Conservation (phyloP, 306 rosid species). For the Trifolium fragiferum region DNA sequence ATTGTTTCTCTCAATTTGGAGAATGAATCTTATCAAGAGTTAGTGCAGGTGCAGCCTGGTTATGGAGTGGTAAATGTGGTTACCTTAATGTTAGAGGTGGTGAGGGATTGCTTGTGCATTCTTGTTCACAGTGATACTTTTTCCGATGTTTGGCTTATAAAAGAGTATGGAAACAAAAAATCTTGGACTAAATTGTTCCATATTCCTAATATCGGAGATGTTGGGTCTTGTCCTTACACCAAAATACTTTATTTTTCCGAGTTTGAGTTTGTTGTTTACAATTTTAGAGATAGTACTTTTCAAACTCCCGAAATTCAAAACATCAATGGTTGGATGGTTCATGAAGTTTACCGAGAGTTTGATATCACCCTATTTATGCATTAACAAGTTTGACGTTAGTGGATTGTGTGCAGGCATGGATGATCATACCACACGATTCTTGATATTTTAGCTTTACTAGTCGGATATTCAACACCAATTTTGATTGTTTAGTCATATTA, state of each 20-base stretch:
- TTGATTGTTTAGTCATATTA: no score
- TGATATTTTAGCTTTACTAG: no score
- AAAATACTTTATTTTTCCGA: constrained; percentile 22
- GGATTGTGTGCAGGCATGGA: no score
- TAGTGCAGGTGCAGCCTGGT: constrained; percentile 29
- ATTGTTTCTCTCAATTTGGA: constrained; percentile 50
- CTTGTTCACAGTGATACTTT: not conserved
- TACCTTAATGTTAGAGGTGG: not conserved
- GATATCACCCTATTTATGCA: constrained; percentile 38
- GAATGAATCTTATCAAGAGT: constrained; percentile 36
- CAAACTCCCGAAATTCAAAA: not conserved
- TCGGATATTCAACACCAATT: no score
- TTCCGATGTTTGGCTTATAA: constrained; percentile 41
- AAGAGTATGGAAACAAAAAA: constrained; percentile 37
- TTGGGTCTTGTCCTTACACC: not conserved
- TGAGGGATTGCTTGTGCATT: constrained; percentile 39
- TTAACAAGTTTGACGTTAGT: no score
- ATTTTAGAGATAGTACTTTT: constrained; percentile 2
- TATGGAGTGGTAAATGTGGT: not conserved
- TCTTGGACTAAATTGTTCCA: constrained; percentile 45
- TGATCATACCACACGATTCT: no score
- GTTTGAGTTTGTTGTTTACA: constrained; percentile 5
- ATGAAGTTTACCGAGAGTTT: constrained; percentile 38
- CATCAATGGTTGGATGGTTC: not conserved
- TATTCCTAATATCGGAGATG: not conserved